A percentile compares a stretch with the other conserved stretches of the same genome.
These are phyloP conservation scores for Leishmania martiniquensis DNA, from an alignment of 208 protist species.

Conservation along the genomic window DNA sequence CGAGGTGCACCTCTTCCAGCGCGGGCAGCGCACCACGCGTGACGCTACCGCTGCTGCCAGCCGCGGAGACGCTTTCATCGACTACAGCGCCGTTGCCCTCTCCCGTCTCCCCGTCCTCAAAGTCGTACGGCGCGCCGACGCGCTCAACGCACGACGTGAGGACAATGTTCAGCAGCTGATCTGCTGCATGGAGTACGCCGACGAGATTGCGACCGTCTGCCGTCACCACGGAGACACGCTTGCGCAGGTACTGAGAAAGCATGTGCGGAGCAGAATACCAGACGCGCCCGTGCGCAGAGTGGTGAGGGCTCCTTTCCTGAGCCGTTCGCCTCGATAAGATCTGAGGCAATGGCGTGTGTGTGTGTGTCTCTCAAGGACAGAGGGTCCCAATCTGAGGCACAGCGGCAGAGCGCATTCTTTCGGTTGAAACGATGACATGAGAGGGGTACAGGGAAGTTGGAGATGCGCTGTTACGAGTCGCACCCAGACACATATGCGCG, in stretches of 20 bases:
- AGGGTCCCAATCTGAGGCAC: neutral
- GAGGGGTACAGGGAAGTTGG: neutral
- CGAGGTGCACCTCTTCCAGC: slow-evolving; percentile 57
- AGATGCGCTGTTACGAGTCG: neutral
- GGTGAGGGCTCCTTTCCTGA: neutral
- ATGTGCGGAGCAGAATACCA: slow-evolving; percentile 27
- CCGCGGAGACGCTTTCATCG: slow-evolving; percentile 1
- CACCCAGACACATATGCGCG: neutral
- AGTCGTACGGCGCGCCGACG: slow-evolving; percentile 45
- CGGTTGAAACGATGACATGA: neutral
- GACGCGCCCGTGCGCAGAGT: neutral
- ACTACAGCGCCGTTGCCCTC: slow-evolving; percentile 6
- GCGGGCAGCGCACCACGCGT: neutral
- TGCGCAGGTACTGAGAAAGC: slow-evolving; percentile 66
- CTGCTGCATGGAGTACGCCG: slow-evolving; percentile 75
- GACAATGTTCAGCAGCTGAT: slow-evolving; percentile 87
- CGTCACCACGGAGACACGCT: slow-evolving; percentile 83
- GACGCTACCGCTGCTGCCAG: neutral
- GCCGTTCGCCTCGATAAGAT: neutral
- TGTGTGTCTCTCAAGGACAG: neutral
- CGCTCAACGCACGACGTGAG: slow-evolving; percentile 74
- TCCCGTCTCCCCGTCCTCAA: slow-evolving; percentile 9
- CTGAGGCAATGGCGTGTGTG: neutral
- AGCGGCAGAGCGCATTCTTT: neutral
- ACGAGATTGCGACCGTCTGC: slow-evolving; percentile 78